Evolutionary conservation across 495 filamentous ascomycete genomes (phyloP), one percentile per base, ranked within the genome.

Genomic region (Chaetomium tenue): DNA sequence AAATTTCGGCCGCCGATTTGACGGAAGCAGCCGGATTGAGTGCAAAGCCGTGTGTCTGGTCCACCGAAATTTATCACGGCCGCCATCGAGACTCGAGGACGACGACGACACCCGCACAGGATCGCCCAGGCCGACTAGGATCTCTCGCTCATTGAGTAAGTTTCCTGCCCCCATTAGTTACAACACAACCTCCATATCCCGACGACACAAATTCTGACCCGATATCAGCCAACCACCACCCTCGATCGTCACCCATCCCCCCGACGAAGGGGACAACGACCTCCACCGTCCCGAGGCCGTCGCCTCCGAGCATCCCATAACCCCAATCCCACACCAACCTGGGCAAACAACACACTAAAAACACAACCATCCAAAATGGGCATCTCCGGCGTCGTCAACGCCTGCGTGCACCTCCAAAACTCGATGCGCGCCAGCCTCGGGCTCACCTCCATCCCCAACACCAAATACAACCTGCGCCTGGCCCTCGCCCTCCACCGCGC

Each of bases 351-450:
- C 5, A 37, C 6, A 37, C 5, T n/a, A 20, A 20, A 18, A 12
- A 42, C 2, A 48, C 42, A 54, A n/a, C 61, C 44, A 0, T 50
- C 26, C 70, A 77, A 72, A 63, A 98, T 98, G 94, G 96, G 92
- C 72, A 87, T 98, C 79, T 82, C 86, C 72, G 86, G 86, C 76
- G 84, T 98, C 69, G 78, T 86, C 58, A 76, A 93, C 82, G 84
- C 92, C 70, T 96, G 91, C 79, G 91, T 91, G 58, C 94, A 98
- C 82, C 84, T 98, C 44, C 92, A 96, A 79, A 98, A 98, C 81
- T 90, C 90, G 70, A 88, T 90, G 55, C 88, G 88, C 73, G 93
- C 90, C 8, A 89, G 89, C 0, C 86, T 98, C 4, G 90, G 89
- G 63, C 82, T 96, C 4, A 97, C 95, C 47, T 94, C 91, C 8